Percentiles rank a stretch among this genome's conserved stretches.
phyloP scores from a whole-genome alignment of 192 early-diverging fungal species.

The Coemansia asiatica region DNA sequence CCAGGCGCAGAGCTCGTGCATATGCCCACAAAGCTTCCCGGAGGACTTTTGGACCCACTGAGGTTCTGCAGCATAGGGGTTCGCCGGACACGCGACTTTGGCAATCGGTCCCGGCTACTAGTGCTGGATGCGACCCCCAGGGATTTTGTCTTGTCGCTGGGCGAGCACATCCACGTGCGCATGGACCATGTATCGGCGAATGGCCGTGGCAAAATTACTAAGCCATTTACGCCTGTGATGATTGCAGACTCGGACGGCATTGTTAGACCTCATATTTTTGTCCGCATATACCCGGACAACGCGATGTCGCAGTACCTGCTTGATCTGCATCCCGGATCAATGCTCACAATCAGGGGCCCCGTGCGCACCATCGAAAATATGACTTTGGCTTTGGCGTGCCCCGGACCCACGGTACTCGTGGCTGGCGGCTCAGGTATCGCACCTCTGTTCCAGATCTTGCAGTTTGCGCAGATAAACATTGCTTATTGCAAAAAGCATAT shows the following conservation, averaged over 20 bases:
- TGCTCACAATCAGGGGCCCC: constrained; percentile 25
- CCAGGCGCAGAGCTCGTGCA: constrained; percentile 1
- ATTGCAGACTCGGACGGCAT: constrained; percentile 25
- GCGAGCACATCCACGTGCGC: constrained; percentile 45
- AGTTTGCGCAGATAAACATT: constrained; percentile 30
- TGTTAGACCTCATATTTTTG: constrained; percentile 35
- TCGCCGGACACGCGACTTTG: constrained; percentile 11
- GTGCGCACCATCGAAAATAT: constrained; percentile 22
- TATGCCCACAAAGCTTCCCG: not conserved
- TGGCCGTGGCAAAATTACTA: not conserved
- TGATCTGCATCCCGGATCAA: not conserved
- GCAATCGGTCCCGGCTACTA: constrained; percentile 15
- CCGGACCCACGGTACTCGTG: constrained; percentile 15
- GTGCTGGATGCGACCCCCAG: constrained; percentile 37
- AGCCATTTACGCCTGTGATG: constrained; percentile 48
- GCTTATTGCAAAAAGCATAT: constrained; percentile 21
- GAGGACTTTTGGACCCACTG: constrained; percentile 28
- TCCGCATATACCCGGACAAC: constrained; percentile 29
- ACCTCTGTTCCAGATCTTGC: constrained; percentile 37
- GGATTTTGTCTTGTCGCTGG: constrained; percentile 25
- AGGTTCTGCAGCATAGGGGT: constrained; percentile 19
- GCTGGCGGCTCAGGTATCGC: constrained; percentile 48
- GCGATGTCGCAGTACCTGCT: constrained; percentile 15
- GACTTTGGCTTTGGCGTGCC: constrained; percentile 10
- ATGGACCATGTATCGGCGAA: not conserved